Base-by-base conservation (phyloP, 2,329 filamentous ascomycete species). In the Claviceps paspali region DNA sequence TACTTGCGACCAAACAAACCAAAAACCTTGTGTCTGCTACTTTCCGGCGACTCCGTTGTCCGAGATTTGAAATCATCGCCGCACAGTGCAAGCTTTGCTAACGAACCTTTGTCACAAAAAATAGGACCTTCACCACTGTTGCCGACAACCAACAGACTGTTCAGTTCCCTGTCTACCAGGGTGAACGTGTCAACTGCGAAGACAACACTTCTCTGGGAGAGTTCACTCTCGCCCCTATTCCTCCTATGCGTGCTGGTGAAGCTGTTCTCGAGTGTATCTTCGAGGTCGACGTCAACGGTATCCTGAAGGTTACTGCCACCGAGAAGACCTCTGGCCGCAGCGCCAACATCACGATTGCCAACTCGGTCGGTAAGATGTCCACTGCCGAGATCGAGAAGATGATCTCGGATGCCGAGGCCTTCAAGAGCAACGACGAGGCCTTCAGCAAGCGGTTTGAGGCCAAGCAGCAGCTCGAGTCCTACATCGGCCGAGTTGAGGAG, bases 361-460 rank as follows among this genome's bases (percentile, higher is more conserved):
- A 98, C 79, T 94, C 91, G 42, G 88, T 98, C 55, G 91, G 91
- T 63, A 98, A 98, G 75, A 84, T 98, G 50, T 94, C 86, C 45
- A 82, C 80, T 38, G 66, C 67, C 45, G 91, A 98, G 70, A 98
- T 98, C 49, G 91, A 98, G 73, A 86, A 77, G 70, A 96, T 96
- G 88, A 85, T 98, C 62, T 82, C 69, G 62, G 79, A 98, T 52
- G 91, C 91, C 55, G 86, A 88, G 70, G 92, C 93, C 68, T 98
- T 95, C 82, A 98, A 98, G 84, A 75, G 69, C 66, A 87, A 76
- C 65, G 91, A 98, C 53, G 88, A 96, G 66, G 88, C 86, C 46
- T 98, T 96, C 78, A 92, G 81, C 79, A 96, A 96, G 84, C 83
- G 82, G 62, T 95, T 96, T 64, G 91, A 98, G 77, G 83, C 91